Conservation (phyloP, 768 basidiomycete genomes). For the Leccinellum luteum region DNA sequence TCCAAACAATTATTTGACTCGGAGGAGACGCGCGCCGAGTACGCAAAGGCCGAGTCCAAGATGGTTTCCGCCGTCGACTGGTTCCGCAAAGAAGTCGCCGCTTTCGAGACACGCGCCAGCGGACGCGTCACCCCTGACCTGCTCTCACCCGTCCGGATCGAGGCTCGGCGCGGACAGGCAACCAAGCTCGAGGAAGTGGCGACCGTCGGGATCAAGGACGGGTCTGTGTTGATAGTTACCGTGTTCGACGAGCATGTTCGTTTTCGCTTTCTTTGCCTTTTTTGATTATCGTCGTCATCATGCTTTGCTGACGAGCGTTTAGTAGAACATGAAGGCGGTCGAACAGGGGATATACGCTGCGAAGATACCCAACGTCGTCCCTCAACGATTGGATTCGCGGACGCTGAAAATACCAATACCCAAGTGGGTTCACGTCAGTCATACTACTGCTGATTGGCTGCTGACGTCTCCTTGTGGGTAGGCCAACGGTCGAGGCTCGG, state of each 20-base stretch:
- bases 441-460: background rate
- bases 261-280: slow-evolving; percentile 7
- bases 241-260: slow-evolving; percentile 78
- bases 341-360: slow-evolving; percentile 76
- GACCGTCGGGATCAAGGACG: slow-evolving; percentile 79
- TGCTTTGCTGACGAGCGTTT: slow-evolving; percentile 14
- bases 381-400: slow-evolving; percentile 65
- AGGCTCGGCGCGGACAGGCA: slow-evolving; percentile 37
- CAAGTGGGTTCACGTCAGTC: slow-evolving; percentile 44
- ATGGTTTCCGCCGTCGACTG: slow-evolving; percentile 69
- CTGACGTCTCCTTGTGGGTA: slow-evolving; percentile 25
- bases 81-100: slow-evolving; percentile 76
- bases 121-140: slow-evolving; percentile 76
- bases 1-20: slow-evolving; percentile 62
- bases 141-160: slow-evolving; percentile 66
- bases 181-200: slow-evolving; percentile 66
- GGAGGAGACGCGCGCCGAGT: slow-evolving; percentile 54
- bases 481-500: slow-evolving; percentile 76
- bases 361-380: slow-evolving; percentile 67
- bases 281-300: background rate
- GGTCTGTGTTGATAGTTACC: slow-evolving; percentile 68
- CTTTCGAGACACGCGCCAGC: slow-evolving; percentile 64
- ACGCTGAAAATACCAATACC: slow-evolving; percentile 82
- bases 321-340: slow-evolving; percentile 73
- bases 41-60: slow-evolving; percentile 56